Base-by-base conservation (phyloP, 331 rosid genomes). In the Acacia concinna region DNA sequence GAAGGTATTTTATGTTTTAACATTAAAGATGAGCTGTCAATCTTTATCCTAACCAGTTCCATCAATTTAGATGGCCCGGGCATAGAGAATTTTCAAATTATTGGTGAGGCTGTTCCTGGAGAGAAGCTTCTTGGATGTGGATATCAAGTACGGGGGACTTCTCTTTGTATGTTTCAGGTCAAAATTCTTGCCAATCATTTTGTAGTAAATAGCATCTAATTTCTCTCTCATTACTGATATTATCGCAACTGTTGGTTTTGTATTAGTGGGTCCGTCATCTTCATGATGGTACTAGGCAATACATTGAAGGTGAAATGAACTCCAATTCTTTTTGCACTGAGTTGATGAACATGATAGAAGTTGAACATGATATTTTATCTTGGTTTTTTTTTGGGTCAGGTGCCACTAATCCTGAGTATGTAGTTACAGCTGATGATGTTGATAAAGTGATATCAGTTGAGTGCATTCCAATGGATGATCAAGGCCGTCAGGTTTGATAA, bases 151-250 rank as follows among this genome's bases (percentile, higher is more conserved):
- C 91, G 92, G 21, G 94, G 97, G 74, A 95, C 97, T 84, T 86
- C 96, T 70, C 94, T 95, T 52, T 95, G 99, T 88, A 91, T 95
- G 84, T 95, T 95, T 88, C 99, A 95, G 99, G 99, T 95, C 64
- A 84, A 78, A 87, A 74, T 79, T 63, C 71, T 74, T 76, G 32
- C 60, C 66, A 46, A 34, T 72, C 63, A 57, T 81, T 72, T 74
- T 62, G 51, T 62, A 30, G 68, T 76, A 52, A 63, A 69, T 52
- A n/a, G 54, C 74, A 46, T 79, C 68, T 71, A 38, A 11, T 78
- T 57, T 37, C 44, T 34, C 70, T 65, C 41, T 70, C 74, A 73
- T 66, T 77, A 51, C 76, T 78, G 69, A 81, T 64, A 71, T 71
- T 20, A 65, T 59, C 32, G 68, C 75, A 8, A 59, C 62, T 62